Evolutionary conservation across 148 eudicot genomes (phyloP), one percentile per base, ranked within the genome.

Genomic region (Tetragonia tetragonoides): DNA sequence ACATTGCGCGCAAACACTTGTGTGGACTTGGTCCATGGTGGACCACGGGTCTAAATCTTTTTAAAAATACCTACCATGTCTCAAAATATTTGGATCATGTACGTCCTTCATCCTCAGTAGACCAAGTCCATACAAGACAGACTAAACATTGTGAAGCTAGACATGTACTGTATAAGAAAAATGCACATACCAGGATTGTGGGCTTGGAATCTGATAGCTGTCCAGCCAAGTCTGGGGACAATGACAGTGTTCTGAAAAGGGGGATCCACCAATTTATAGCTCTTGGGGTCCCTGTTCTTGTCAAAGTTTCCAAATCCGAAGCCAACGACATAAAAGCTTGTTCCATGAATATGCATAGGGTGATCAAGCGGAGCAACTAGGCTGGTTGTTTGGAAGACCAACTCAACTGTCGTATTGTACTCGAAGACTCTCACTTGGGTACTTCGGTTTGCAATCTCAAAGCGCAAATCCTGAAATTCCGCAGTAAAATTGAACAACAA

Each of bases 291-390:
- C 44, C 53, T 78, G 11, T 59, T 7, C 49, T 69, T 70, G 61
- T 84, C 72, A 28, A 84, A 84, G 59, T 84, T 84, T 20, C 84
- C 87, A n/a, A 78, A 49, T 47, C 87, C 87, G 0, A 18, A 44
- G 17, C 84, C 84, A 39, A 84, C 77, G 2, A 84, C 84, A 38
- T 81, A 84, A 38, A 84, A 84, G 38, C 72, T 81, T 3, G 78
- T 63, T 39, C 87, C 87, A 75, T 84, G 87, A 60, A 84, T 75
- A 68, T 84, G 87, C 82, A 84, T 84, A 1, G 87, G 87, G 71
- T 84, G 87, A 66, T 84, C 87, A 11, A 81, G 4, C 10, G 77
- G 77, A 34, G 66, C 59, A 46, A 75, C 74, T 12, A 84, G 66
- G 70, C 6, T 84, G 10, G 87, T 84, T 23, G 77, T 77, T 20